Conservation (phyloP, 257 asterid genomes). For the Forsythia viridissima region DNA sequence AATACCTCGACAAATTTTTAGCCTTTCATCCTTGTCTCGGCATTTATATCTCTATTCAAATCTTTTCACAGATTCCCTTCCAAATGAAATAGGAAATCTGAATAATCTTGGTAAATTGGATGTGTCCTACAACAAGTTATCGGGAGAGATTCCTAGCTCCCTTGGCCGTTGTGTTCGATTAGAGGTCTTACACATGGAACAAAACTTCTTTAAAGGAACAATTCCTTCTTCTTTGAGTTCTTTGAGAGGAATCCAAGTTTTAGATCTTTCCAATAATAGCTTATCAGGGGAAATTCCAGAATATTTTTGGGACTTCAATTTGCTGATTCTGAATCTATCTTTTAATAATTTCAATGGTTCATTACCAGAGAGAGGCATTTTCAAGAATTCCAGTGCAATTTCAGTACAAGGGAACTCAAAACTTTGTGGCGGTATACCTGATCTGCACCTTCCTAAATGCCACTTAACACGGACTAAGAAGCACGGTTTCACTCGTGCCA, state of each 20-base stretch:
- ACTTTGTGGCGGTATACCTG: no score
- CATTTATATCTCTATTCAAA: background rate
- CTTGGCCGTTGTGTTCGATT: constrained; percentile 24
- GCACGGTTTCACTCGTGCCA: no score
- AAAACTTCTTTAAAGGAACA: constrained; percentile 5
- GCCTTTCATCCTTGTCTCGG: background rate
- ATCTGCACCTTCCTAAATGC: no score
- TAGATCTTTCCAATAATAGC: constrained; percentile 24
- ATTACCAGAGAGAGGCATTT: no score
- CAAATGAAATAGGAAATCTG: constrained; percentile 15
- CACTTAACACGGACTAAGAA: no score
- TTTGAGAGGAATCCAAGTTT: constrained; percentile 22
- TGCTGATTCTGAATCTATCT: no score
- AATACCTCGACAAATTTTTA: background rate
- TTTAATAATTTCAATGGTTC: no score
- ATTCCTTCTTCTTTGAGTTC: background rate
- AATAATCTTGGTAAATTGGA: constrained; percentile 18
- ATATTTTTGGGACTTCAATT: no score
- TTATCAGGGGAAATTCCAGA: background rate
- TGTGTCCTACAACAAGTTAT: constrained; percentile 24
- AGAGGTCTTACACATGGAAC: constrained; percentile 18
- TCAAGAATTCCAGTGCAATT: no score
- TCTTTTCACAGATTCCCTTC: background rate
- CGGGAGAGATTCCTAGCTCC: constrained; percentile 18
- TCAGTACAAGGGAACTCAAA: no score